phyloP scores from a whole-genome alignment of 1,284 basidiomycete species.

The Mycena sp. region DNA sequence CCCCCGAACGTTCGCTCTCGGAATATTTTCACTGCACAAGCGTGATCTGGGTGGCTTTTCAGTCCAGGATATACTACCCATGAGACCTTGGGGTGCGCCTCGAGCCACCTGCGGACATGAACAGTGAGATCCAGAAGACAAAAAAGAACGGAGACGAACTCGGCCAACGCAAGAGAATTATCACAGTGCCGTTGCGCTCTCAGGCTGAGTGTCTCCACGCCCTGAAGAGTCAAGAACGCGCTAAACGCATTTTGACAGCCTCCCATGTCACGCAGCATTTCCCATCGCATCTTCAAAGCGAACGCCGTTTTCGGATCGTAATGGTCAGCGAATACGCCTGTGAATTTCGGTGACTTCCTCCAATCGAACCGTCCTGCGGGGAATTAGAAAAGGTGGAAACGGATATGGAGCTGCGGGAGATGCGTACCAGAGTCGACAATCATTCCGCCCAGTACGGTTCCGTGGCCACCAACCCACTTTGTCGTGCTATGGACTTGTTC shows the following conservation, averaged over 20 bases:
- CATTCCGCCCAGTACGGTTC: slow-evolving; percentile 81
- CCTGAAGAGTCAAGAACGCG: slow-evolving; percentile 68
- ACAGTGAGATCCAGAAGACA: neutral
- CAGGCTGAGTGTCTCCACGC: slow-evolving; percentile 71
- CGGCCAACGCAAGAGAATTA: slow-evolving; percentile 64
- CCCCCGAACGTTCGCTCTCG: slow-evolving; percentile 62
- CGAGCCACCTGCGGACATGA: slow-evolving; percentile 53
- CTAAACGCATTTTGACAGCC: slow-evolving; percentile 66
- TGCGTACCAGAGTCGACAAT: slow-evolving; percentile 58
- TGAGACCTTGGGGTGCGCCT: slow-evolving; percentile 39
- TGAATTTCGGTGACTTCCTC: slow-evolving; percentile 69
- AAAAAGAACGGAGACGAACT: slow-evolving; percentile 35
- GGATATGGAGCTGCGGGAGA: slow-evolving; percentile 47
- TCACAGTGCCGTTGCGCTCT: slow-evolving; percentile 63
- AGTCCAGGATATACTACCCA: slow-evolving; percentile 77
- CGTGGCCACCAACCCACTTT: slow-evolving; percentile 86
- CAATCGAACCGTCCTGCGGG: slow-evolving; percentile 75
- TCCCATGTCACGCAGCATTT: slow-evolving; percentile 63
- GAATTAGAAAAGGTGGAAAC: slow-evolving; percentile 38
- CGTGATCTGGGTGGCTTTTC: slow-evolving; percentile 59
- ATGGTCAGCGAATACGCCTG: slow-evolving; percentile 70
- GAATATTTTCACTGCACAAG: slow-evolving; percentile 54
- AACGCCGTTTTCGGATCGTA: slow-evolving; percentile 71
- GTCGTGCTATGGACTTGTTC: slow-evolving; percentile 75
- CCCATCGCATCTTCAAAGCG: slow-evolving; percentile 53